These are phyloP conservation scores for Kodamaea nitidulidarum DNA, from an alignment of 805 yeast species.

Conservation along the genomic window DNA sequence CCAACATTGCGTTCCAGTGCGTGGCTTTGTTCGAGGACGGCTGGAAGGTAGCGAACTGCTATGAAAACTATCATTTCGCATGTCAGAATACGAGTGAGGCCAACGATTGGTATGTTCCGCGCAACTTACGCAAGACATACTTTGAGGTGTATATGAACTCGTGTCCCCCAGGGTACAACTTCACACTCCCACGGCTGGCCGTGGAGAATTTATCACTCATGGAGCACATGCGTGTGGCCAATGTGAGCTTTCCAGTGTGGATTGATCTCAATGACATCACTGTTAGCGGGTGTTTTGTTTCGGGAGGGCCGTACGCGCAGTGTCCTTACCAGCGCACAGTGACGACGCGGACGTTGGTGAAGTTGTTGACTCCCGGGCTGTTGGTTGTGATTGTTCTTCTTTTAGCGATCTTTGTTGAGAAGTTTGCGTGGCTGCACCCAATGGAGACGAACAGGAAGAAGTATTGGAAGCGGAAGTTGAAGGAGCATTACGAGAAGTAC, in stretches of 20 bases:
- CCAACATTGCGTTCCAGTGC: conserved; percentile 36
- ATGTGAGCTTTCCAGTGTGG: conserved; percentile 53
- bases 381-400: conserved; percentile 53
- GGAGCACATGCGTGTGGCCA: conserved; percentile 23
- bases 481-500: conserved; percentile 51
- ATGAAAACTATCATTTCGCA: conserved; percentile 44
- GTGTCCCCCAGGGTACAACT: conserved; percentile 34
- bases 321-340: conserved; percentile 73
- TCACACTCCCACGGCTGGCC: conserved; percentile 34
- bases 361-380: conserved; percentile 64
- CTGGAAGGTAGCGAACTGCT: conserved; percentile 70
- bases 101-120: conserved; percentile 1
- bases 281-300: conserved; percentile 74
- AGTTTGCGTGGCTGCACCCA: conserved; percentile 55
- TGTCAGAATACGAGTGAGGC: conserved; percentile 47
- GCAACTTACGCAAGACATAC: conserved; percentile 26
- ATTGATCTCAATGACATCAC: conserved; percentile 77
- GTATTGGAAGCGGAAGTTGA: conserved; percentile 55
- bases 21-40: conserved; percentile 41
- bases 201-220: conserved; percentile 29
- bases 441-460: conserved; percentile 64
- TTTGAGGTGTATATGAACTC: conserved; percentile 36
- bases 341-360: conserved; percentile 52
- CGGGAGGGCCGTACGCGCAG: conserved; percentile 69
- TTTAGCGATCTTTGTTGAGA: conserved; percentile 49